These are phyloP conservation scores for Pseudocercospora musae DNA, from an alignment of 2,329 filamentous ascomycete species.

Conservation along the genomic window DNA sequence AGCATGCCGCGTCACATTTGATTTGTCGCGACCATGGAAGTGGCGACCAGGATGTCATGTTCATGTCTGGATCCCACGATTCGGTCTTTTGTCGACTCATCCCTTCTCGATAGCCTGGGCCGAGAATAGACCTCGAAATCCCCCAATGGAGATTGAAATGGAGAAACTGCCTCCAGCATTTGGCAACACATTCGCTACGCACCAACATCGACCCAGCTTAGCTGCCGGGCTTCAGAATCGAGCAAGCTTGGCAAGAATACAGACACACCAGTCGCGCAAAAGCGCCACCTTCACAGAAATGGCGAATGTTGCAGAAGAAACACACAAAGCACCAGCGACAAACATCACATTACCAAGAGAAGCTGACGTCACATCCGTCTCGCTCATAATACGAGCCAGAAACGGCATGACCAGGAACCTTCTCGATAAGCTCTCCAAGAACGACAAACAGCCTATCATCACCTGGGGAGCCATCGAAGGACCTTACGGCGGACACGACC, in stretches of 20 bases:
- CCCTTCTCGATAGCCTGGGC: constrained; percentile 52
- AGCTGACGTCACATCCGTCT: constrained; percentile 51
- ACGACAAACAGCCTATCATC: constrained; percentile 58
- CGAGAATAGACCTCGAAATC: constrained; percentile 46
- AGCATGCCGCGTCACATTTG: constrained; percentile 59
- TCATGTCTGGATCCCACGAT: constrained; percentile 56
- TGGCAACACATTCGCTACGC: constrained; percentile 1
- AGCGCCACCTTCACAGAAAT: constrained; percentile 15
- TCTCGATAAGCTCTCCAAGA: constrained; percentile 63
- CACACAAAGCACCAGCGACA: constrained; percentile 14
- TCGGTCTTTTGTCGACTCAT: constrained; percentile 44
- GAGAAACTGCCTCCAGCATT: constrained; percentile 30
- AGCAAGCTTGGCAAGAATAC: constrained; percentile 4
- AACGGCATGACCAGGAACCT: constrained; percentile 70
- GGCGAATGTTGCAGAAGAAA: constrained; percentile 17
- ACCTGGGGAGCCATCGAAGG: constrained; percentile 70
- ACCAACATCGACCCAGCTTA: constrained; percentile 11
- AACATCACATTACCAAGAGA: constrained; percentile 28
- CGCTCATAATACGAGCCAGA: constrained; percentile 68
- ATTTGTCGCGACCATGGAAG: constrained; percentile 53
- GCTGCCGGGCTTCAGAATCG: constrained; percentile 4
- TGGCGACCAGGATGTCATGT: constrained; percentile 58
- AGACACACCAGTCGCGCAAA: constrained; percentile 9
- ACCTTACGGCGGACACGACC: constrained; percentile 70
- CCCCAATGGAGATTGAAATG: constrained; percentile 34